These are phyloP conservation scores for Acarospora socialis DNA, from an alignment of 2,329 filamentous ascomycete species.

Conservation along the genomic window DNA sequence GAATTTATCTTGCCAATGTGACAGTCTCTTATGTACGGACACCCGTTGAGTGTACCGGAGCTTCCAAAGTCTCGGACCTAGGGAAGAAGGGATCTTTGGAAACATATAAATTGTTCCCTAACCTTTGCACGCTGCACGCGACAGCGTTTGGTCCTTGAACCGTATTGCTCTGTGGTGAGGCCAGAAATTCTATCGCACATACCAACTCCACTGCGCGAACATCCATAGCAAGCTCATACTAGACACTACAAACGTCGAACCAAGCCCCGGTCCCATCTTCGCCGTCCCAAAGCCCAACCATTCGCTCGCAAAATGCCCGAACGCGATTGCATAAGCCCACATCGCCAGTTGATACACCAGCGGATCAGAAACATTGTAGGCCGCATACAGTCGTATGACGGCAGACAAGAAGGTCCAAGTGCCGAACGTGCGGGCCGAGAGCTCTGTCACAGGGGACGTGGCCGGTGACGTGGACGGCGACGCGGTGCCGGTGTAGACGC, in stretches of 20 bases:
- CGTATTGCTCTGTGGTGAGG: too few relatives aligned
- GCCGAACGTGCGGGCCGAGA: constrained; percentile 68
- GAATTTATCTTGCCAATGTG: too few relatives aligned
- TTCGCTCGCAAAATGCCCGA: constrained; percentile 67
- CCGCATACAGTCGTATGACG: constrained; percentile 66
- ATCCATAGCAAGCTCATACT: constrained; percentile 47
- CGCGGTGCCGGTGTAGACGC: constrained; percentile 59
- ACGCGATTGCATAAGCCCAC: constrained; percentile 68
- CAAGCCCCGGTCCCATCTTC: constrained; percentile 45
- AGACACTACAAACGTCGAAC: constrained; percentile 44
- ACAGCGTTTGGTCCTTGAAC: too few relatives aligned
- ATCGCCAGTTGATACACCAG: constrained; percentile 66
- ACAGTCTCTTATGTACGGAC: too few relatives aligned
- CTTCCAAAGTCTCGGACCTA: too few relatives aligned
- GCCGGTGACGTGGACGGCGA: constrained; percentile 36
- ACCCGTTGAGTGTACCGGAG: too few relatives aligned
- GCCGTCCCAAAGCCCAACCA: constrained; percentile 66
- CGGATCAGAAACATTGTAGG: constrained; percentile 62
- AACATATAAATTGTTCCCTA: too few relatives aligned
- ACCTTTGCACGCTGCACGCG: too few relatives aligned
- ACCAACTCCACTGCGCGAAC: constrained; percentile 52
- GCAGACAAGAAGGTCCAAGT: constrained; percentile 75
- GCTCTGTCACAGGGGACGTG: constrained; percentile 48
- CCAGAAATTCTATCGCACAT: constrained; percentile 49
- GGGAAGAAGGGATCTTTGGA: too few relatives aligned